phyloP scores from a whole-genome alignment of 2,329 filamentous ascomycete genomes.

The Neopestalotiopsis rosae region DNA sequence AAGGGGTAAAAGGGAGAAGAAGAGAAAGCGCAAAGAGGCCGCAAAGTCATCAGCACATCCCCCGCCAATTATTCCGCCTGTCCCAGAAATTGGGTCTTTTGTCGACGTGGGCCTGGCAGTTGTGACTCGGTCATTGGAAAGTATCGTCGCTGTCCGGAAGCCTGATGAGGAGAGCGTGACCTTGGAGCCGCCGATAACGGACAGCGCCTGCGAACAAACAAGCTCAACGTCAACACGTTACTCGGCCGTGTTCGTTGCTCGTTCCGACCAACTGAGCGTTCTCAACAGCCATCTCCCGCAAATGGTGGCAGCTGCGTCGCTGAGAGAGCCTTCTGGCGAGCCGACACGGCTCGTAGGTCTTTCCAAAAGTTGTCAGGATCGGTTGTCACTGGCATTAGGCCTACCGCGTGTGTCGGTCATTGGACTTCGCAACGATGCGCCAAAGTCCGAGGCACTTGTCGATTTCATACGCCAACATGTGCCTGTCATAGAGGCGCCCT shows the following conservation, averaged over 20 bases:
- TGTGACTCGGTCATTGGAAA: slow-evolving; percentile 65
- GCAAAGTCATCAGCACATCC: slow-evolving; percentile 20
- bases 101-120: slow-evolving; percentile 70
- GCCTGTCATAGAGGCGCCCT: slow-evolving; percentile 55
- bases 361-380: slow-evolving; percentile 62
- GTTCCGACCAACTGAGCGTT: slow-evolving; percentile 60
- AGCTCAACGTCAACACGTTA: slow-evolving; percentile 39
- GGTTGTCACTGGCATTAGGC: slow-evolving; percentile 61
- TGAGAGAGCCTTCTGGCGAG: slow-evolving; percentile 39
- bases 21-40: slow-evolving; percentile 50
- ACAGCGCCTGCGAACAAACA: background rate
- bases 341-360: slow-evolving; percentile 66
- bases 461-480: slow-evolving; percentile 61
- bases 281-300: slow-evolving; percentile 67
- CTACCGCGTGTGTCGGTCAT: slow-evolving; percentile 70
- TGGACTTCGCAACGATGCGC: slow-evolving; percentile 61
- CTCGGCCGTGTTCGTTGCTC: slow-evolving; percentile 61
- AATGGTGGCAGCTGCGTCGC: slow-evolving; percentile 57
- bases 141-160: slow-evolving; percentile 28
- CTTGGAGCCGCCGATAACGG: background rate
- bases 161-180: background rate
- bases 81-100: slow-evolving; percentile 59
- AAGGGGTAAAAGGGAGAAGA: slow-evolving; percentile 64
- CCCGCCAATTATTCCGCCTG: slow-evolving; percentile 35
- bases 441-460: slow-evolving; percentile 60